Base-by-base conservation (phyloP, 2,329 filamentous ascomycete genomes). In the Colletotrichum karsti region DNA sequence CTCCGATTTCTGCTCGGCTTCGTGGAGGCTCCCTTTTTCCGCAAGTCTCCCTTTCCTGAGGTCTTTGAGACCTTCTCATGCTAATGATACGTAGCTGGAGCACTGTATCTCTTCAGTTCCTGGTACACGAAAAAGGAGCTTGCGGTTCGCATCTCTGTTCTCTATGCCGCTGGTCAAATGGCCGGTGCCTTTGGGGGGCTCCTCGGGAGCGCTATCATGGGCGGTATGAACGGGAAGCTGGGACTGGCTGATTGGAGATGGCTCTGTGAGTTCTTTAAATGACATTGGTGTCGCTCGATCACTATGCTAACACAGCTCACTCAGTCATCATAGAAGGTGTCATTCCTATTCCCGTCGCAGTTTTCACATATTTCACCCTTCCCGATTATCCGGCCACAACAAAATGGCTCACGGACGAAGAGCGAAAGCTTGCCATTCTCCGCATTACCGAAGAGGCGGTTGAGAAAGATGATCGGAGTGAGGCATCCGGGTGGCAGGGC, bases 181-280 rank as follows among this genome's bases (percentile, higher is more conserved):
- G 72, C 73, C 1, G 73, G 72, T 3, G 75, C 75, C 2, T 76
- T 77, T 61, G 75, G 74, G 0, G 73, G 73, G 6, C 70, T 77
- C 18, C 44, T 77, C 1, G 73, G 74, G 5, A 72, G 71, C 55
- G 74, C 70, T 35, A 72, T 76, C 13, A 70, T 72, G 58, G 44
- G 46, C 22, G 68, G 73, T 39, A 74, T 79, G 54, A 71, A 78
- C n/a, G 77, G 77, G 4, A 70, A 62, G 7, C 57, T 42, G 5
- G 54, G 54, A 10, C 15, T 64, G 73, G 73, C 78, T 1, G 92
- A 91, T 10, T 96, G 93, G 93, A 84, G 92, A 63, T 95, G 92
- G 92, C 92, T 94, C 71, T 94, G 58, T 61, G 33, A 12, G 54
- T 95, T 75, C 92, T 95, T 75, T 92, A n/a, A n/a, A n/a, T n/a